These are phyloP conservation scores for Penicillium polonicum DNA, from an alignment of 2,329 filamentous ascomycete species.

Conservation along the genomic window DNA sequence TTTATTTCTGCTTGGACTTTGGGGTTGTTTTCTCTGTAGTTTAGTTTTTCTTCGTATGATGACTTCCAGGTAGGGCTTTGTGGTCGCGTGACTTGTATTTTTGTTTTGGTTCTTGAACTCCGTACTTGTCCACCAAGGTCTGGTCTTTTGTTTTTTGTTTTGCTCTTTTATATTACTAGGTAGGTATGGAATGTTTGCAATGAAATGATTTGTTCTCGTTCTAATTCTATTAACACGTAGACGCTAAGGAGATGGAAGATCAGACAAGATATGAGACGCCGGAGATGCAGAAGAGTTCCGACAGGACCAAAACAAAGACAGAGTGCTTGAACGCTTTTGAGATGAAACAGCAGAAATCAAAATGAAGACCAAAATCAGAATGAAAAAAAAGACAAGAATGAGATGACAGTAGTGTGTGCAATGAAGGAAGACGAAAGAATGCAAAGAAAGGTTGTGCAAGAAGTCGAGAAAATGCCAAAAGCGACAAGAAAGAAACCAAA, in stretches of 20 bases:
- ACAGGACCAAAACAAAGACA: neutral
- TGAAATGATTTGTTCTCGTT: neutral
- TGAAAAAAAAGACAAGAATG: neutral
- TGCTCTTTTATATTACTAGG: neutral
- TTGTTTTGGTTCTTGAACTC: neutral
- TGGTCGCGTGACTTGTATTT: neutral
- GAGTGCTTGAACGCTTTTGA: slow-evolving; percentile 10
- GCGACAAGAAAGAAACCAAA: neutral
- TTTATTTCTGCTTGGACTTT: neutral
- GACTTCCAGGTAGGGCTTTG: neutral
- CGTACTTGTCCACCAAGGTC: neutral
- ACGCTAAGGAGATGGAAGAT: neutral
- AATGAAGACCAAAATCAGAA: neutral
- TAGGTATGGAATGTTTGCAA: neutral
- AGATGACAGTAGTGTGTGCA: neutral
- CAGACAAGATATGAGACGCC: neutral
- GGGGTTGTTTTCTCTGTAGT: neutral
- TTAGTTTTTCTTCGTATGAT: neutral
- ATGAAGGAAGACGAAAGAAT: neutral
- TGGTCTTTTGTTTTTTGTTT: neutral
- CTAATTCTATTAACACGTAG: slow-evolving; percentile 5
- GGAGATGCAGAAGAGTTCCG: neutral
- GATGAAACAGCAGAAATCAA: neutral
- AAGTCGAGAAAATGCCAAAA: neutral
- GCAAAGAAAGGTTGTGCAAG: neutral